Evolutionary conservation across 805 yeast genomes (phyloP), one percentile per base, ranked within the genome.

Genomic region (Yarrowia sp.): DNA sequence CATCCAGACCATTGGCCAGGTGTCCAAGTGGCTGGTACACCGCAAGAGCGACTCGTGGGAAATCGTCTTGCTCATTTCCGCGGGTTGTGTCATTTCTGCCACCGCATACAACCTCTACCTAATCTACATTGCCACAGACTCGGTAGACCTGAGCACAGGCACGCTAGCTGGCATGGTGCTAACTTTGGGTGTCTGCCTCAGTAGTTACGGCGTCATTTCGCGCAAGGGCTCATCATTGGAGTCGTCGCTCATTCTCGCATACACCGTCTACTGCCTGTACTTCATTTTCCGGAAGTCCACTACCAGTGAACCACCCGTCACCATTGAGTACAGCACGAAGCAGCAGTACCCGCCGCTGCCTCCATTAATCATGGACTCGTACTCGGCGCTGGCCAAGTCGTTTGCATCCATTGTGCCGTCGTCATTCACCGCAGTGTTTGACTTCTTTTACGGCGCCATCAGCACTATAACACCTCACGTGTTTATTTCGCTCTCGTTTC

Each of bases 1-100:
- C n/a, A 91, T 95, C 67, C 99, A 95, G 77, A 90, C 96, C 14
- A 82, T 90, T 44, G 97, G 98, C 9, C 92, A 92, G 70, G 85
- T 90, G 9, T 81, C 89, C 62, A 82, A 83, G 67, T 87, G 92
- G 88, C 77, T 90, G 49, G 83, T 86, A 22, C 69, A 70, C 17
- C 67, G 71, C n/a, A 84, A 83, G 68, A 85, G 91, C 5, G 97
- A 92, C 71, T 78, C 85, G 35, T 89, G 96, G 92, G 83, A 89
- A 58, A 86, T 93, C 40, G 82, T 87, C 1, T 85, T 88, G 65
- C 81, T 95, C 48, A 76, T 90, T 49, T 78, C 85, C 0, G 84
- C 92, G 61, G 92, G 96, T 5, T 83, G 88, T 41, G 82, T 89
- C 38, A 84, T 92, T 38, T 85, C 97, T 0, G 83, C 86, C 0